phyloP scores from a whole-genome alignment of 352 stramenopile genomes.

The Globisporangium okanoganense region DNA sequence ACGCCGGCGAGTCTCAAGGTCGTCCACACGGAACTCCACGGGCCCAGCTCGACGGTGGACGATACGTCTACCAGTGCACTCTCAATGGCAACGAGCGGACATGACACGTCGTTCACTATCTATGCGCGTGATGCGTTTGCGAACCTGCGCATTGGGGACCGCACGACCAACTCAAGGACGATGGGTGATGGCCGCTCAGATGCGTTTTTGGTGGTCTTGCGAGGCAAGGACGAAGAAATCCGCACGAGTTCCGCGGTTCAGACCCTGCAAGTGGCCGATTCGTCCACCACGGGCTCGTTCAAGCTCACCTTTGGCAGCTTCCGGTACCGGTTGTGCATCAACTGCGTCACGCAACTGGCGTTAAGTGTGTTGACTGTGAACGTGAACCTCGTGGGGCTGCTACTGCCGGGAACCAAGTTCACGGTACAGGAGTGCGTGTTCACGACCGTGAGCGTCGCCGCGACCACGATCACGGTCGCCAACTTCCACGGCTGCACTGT shows the following conservation, averaged over 20 bases:
- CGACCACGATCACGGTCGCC: constrained; percentile 44
- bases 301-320: constrained; percentile 75
- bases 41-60: constrained; percentile 79
- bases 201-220: constrained; percentile 89
- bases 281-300: constrained; percentile 39
- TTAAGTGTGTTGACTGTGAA: constrained; percentile 54
- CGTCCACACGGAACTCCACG: constrained; percentile 89
- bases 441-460: constrained; percentile 37
- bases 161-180: constrained; percentile 57
- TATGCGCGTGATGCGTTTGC: constrained; percentile 91
- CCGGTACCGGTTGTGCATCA: constrained; percentile 38
- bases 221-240: constrained; percentile 58
- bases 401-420: constrained; percentile 55
- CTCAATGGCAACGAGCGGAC: constrained; percentile 73
- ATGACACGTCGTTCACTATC: constrained; percentile 84
- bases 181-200: constrained; percentile 88
- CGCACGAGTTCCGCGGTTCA: constrained; percentile 90
- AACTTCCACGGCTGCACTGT: constrained; percentile 50
- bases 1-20: constrained; percentile 71
- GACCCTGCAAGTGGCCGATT: constrained; percentile 33
- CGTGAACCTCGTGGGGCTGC: constrained; percentile 55
- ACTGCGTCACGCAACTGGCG: constrained; percentile 49
- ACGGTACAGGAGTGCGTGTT: constrained; percentile 72
- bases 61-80: constrained; percentile 73
- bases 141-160: constrained; percentile 84